Evolutionary conservation across 306 rosid genomes (phyloP).

Genomic region (Rubus idaeus): DNA sequence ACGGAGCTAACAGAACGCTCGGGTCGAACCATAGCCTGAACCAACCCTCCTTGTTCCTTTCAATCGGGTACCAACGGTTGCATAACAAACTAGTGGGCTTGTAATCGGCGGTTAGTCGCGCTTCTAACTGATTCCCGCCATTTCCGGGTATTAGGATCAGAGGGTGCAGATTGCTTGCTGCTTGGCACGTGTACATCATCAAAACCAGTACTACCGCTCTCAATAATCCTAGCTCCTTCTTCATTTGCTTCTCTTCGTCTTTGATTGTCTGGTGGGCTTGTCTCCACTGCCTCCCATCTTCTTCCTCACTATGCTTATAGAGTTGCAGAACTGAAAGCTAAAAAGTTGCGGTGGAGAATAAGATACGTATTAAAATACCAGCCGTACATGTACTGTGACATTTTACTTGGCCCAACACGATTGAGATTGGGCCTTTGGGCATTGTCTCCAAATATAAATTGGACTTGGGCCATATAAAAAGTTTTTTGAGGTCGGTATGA

Average conservation of each 20-base stretch:
- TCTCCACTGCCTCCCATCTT: neutral
- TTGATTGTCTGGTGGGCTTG: neutral
- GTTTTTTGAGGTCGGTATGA: too few relatives aligned
- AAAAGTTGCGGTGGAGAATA: conserved; percentile 4
- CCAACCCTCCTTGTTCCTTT: conserved; percentile 60
- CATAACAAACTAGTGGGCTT: conserved; percentile 54
- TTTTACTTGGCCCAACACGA: neutral
- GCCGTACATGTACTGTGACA: neutral
- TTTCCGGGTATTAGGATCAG: conserved; percentile 72
- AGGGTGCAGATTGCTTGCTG: conserved; percentile 54
- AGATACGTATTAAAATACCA: neutral
- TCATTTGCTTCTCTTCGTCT: neutral
- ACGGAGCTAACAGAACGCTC: conserved; percentile 59
- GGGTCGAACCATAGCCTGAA: conserved; percentile 89
- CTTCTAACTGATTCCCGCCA: conserved; percentile 94
- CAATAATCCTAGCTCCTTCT: conserved; percentile 23
- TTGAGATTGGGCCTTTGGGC: neutral
- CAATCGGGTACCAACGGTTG: conserved; percentile 59
- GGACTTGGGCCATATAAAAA: neutral
- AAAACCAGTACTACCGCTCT: conserved; percentile 13
- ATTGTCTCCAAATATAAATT: neutral
- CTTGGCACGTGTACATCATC: conserved; percentile 51
- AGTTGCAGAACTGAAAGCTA: neutral
- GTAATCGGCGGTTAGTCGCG: conserved; percentile 49
- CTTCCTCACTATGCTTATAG: neutral